A percentile compares a stretch with the other conserved stretches of the same genome.
Evolutionary conservation across 768 basidiomycete species (phyloP).

Genomic region (Favolaschia claudopus): DNA sequence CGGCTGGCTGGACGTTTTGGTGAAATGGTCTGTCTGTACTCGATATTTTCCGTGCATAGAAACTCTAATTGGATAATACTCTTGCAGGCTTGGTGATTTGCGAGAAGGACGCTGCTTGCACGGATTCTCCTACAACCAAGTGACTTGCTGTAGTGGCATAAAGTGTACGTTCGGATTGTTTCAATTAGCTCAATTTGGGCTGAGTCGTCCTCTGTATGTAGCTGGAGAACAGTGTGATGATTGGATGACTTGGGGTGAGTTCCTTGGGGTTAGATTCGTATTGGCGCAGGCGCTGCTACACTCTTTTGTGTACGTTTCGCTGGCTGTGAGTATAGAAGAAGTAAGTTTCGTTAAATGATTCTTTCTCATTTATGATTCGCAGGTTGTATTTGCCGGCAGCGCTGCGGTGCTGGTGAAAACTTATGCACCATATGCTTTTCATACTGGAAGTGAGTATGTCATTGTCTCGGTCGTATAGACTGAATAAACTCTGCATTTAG

Average conservation of each 20-base stretch:
- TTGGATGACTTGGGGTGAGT: conserved; percentile 76
- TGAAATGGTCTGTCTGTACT: conserved; percentile 71
- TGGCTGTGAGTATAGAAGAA: conserved; percentile 74
- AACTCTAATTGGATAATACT: neutral
- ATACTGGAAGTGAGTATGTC: conserved; percentile 73
- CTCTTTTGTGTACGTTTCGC: conserved; percentile 65
- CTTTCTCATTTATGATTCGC: neutral
- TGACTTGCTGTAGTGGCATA: conserved; percentile 73
- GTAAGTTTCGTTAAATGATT: too few relatives aligned
- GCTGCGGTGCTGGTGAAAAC: conserved; percentile 68
- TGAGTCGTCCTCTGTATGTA: conserved; percentile 37
- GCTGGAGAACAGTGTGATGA: conserved; percentile 72
- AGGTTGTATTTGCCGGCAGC: conserved; percentile 70
- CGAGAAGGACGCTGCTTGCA: conserved; percentile 73
- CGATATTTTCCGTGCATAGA: too few relatives aligned
- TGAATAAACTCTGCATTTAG: conserved; percentile 40
- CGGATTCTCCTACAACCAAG: conserved; percentile 77
- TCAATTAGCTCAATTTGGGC: neutral
- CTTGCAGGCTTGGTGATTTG: conserved; percentile 68
- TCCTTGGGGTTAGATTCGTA: conserved; percentile 58
- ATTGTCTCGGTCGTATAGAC: neutral
- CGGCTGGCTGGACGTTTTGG: conserved; percentile 76
- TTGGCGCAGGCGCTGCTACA: conserved; percentile 71
- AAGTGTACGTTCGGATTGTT: conserved; percentile 47
- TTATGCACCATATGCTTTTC: conserved; percentile 81